Evolutionary conservation across 1,139 yeast species (phyloP), one percentile per base, ranked within the genome.

Genomic region (Blastobotrys apis): DNA sequence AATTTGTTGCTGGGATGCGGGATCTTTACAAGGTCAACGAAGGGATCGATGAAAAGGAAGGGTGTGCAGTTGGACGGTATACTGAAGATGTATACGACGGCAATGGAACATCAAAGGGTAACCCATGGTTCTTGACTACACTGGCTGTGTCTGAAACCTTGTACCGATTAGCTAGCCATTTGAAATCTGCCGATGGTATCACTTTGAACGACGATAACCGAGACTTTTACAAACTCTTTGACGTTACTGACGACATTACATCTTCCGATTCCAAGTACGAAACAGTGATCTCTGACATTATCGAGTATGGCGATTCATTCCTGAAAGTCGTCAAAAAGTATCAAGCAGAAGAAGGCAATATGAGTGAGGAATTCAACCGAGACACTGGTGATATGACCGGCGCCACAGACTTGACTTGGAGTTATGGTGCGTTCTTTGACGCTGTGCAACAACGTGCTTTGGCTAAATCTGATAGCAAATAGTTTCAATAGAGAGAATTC

Each of bases 41-140:
- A 45, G 63, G 64, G 10, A 37, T 43, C 12, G 43, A 45, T 2
- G 59, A 58, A 15, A 47, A 42, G 3, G 9, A 22, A 20, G 26
- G 26, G 21, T 13, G 15, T 31, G 95, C 85, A 0, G 66, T 88
- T 39, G 97, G 97, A 1, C 71, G 97, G 57, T 90, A 90, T 58
- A 96, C 97, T 0, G 97, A 90, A 59, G 97, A 90, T 64, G 65
- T 83, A 10, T 90, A 90, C 63, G 84, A 90, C 63, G 97, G 97
- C 0, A 69, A 74, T 49, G 81, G 79, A 0, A 70, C 75, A 0
- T 72, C 83, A n/a, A 84, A 80, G 54, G 97, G 97, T 2, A 90
- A 90, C 58, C 97, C 97, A 2, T 90, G 97, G 97, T 90, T 90
- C 60, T 75, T 90, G 48, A 73, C 92, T 17, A 90, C 97, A 0